phyloP scores from a whole-genome alignment of 169 alveolate species.

The Babesia bigemina region DNA sequence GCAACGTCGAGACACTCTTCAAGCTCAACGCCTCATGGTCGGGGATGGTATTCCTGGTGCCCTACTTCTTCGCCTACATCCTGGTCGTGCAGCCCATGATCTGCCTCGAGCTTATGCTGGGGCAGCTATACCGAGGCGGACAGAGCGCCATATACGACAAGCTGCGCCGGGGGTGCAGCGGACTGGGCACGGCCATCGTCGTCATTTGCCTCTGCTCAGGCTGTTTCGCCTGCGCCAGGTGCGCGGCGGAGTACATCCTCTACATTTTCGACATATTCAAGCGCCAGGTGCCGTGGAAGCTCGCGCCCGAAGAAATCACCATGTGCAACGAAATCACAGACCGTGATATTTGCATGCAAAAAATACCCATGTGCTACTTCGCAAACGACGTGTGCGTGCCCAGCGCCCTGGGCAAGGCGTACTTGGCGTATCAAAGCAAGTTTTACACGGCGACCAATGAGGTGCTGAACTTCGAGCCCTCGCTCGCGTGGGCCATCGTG shows the following conservation, averaged over 20 bases:
- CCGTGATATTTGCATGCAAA: slow-evolving; percentile 36
- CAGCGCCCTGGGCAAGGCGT: slow-evolving; percentile 49
- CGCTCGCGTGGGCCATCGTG: slow-evolving; percentile 41
- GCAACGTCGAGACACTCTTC: slow-evolving; percentile 76
- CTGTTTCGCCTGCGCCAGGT: slow-evolving; percentile 58
- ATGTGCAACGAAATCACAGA: slow-evolving; percentile 39
- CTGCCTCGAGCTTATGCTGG: slow-evolving; percentile 68
- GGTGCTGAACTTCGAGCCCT: slow-evolving; percentile 11
- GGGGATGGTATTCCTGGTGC: slow-evolving; percentile 71
- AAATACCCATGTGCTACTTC: slow-evolving; percentile 68
- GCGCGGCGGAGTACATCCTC: slow-evolving; percentile 72
- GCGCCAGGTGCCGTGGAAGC: slow-evolving; percentile 70
- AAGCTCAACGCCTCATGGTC: slow-evolving; percentile 72
- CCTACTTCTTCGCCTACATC: slow-evolving; percentile 68
- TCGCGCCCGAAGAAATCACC: slow-evolving; percentile 48
- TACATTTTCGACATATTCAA: slow-evolving; percentile 69
- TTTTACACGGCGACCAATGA: slow-evolving; percentile 27
- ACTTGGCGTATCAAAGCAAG: slow-evolving; percentile 27
- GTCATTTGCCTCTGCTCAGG: slow-evolving; percentile 69
- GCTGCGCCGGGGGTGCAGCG: slow-evolving; percentile 69
- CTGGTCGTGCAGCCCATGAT: slow-evolving; percentile 78
- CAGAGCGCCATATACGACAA: slow-evolving; percentile 70
- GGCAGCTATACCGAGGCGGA: slow-evolving; percentile 73
- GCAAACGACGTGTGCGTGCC: slow-evolving; percentile 49
- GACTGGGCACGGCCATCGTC: slow-evolving; percentile 74